These are phyloP conservation scores for Trichoderma citrinoviride DNA, from an alignment of 2,329 filamentous ascomycete genomes.

Conservation along the genomic window DNA sequence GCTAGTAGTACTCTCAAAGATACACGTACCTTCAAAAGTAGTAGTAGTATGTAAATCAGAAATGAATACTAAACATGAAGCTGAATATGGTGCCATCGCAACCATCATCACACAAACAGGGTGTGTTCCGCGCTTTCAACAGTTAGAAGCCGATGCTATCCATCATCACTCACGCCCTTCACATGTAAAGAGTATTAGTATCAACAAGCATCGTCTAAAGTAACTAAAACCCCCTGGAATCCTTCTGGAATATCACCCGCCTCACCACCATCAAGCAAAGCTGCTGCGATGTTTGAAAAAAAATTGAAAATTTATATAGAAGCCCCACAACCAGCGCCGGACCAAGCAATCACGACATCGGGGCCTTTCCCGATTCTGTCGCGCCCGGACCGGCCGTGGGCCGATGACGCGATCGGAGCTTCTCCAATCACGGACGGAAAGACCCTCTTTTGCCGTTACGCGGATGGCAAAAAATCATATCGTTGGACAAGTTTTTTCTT, in stretches of 20 bases:
- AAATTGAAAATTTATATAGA: background rate
- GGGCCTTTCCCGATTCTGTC: conserved; percentile 20
- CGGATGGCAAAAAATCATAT: too few species aligned
- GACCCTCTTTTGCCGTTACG: too few species aligned
- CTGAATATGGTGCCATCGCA: background rate
- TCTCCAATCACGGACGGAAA: conserved; percentile 24
- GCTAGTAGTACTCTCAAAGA: background rate
- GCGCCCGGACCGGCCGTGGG: conserved; percentile 17
- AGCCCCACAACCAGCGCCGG: background rate
- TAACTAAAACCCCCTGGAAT: background rate
- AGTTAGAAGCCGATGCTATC: conserved; percentile 12
- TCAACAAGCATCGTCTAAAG: background rate
- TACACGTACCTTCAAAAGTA: background rate
- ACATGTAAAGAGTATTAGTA: conserved; percentile 2
- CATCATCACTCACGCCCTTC: background rate
- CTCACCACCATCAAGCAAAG: background rate
- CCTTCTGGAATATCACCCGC: conserved; percentile 9
- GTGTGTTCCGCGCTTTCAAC: background rate
- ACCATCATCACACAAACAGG: background rate
- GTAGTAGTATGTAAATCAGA: background rate
- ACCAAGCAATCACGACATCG: conserved; percentile 20
- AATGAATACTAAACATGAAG: background rate
- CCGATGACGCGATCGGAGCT: conserved; percentile 30
- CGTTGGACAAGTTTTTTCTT: too few species aligned
- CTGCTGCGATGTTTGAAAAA: background rate